These are phyloP conservation scores for Triticum turgidum DNA, from an alignment of 176 grass and related monocot species.

Conservation along the genomic window DNA sequence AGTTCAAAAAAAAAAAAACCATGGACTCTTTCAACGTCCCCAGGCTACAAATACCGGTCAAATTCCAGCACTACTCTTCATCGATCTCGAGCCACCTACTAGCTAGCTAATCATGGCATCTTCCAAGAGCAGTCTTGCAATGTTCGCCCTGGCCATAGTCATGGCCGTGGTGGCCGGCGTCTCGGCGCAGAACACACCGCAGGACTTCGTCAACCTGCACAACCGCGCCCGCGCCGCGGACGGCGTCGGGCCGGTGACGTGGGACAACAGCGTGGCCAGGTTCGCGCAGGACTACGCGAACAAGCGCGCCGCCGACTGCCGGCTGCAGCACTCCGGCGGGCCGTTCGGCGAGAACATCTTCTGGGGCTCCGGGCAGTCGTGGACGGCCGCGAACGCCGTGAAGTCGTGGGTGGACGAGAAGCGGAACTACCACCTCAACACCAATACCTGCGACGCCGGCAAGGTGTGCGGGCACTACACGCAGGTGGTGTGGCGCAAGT, in stretches of 20 bases:
- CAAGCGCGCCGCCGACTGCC: conserved; percentile 33
- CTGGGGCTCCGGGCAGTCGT: conserved; percentile 26
- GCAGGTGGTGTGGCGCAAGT: conserved; percentile 42
- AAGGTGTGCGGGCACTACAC: conserved; percentile 41
- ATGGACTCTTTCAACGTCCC: background rate
- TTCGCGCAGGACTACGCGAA: conserved; percentile 47
- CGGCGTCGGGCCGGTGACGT: conserved; percentile 42
- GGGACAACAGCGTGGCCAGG: conserved; percentile 34
- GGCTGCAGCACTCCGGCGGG: conserved; percentile 52
- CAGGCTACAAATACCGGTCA: background rate
- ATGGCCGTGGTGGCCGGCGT: background rate
- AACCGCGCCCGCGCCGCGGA: conserved; percentile 43
- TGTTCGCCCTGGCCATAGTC: conserved; percentile 3
- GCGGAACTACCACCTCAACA: background rate
- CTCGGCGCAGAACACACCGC: conserved; percentile 45
- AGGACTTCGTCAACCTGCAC: conserved; percentile 58
- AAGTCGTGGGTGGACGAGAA: conserved; percentile 29
- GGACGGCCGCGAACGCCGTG: conserved; percentile 25
- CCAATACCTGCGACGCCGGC: conserved; percentile 32
- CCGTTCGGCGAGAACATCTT: conserved; percentile 65
- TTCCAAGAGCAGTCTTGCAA: background rate
- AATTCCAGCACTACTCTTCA: background rate
- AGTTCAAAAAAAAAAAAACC: background rate
- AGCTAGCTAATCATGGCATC: background rate
- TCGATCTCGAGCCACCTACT: background rate